These are phyloP conservation scores for Laburnicola sp. DNA, from an alignment of 2,329 filamentous ascomycete genomes.

Conservation along the genomic window DNA sequence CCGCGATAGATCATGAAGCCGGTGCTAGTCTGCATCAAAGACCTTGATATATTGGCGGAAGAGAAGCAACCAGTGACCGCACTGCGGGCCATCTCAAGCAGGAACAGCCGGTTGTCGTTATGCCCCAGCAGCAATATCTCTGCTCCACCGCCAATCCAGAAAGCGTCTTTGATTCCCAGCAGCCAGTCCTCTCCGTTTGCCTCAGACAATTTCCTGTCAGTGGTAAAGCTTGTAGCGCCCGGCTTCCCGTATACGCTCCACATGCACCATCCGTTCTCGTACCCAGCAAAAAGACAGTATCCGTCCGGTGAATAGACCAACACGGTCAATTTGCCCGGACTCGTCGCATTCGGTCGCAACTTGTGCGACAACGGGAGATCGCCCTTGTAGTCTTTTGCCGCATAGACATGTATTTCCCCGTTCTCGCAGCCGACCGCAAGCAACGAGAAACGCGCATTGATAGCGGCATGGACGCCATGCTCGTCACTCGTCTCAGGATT, in stretches of 20 bases:
- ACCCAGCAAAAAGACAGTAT: slow-evolving; percentile 93
- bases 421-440: slow-evolving; percentile 82
- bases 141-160: slow-evolving; percentile 85
- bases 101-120: slow-evolving; percentile 78
- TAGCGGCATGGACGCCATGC: slow-evolving; percentile 72
- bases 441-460: slow-evolving; percentile 93
- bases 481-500: slow-evolving; percentile 63
- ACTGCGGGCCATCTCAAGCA: slow-evolving; percentile 89
- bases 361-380: slow-evolving; percentile 88
- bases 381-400: slow-evolving; percentile 87
- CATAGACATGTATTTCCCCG: slow-evolving; percentile 85
- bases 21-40: slow-evolving; percentile 83
- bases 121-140: slow-evolving; percentile 76
- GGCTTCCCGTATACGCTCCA: slow-evolving; percentile 98
- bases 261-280: slow-evolving; percentile 87
- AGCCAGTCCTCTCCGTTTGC: slow-evolving; percentile 82
- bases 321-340: slow-evolving; percentile 71
- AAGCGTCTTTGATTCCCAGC: slow-evolving; percentile 73
- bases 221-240: slow-evolving; percentile 79
- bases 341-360: slow-evolving; percentile 70
- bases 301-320: slow-evolving; percentile 91
- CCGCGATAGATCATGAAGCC: slow-evolving; percentile 91
- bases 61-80: slow-evolving; percentile 92
- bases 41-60: slow-evolving; percentile 85
- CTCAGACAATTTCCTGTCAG: slow-evolving; percentile 65